Percentiles rank a stretch among this genome's conserved stretches.
Evolutionary conservation across 225 moss, liverwort and hornwort genomes (phyloP).

Genomic region (Bryoerythrophyllum caledonicum): DNA sequence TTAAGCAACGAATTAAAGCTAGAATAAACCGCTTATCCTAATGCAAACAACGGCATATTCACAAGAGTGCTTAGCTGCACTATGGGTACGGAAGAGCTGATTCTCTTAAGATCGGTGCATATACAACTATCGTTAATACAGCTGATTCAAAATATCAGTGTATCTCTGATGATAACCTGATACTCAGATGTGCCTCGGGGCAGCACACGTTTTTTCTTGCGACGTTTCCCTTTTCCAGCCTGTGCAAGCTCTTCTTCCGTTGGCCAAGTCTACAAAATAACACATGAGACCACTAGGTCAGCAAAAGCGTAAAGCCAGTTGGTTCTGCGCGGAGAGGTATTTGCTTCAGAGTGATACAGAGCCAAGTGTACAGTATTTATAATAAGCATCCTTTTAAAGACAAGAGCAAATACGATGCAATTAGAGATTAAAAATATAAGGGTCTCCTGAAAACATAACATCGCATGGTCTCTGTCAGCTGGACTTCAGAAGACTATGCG

Average conservation of each 20-base stretch:
- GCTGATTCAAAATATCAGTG: not conserved
- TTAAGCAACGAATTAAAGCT: slow-evolving; percentile 9
- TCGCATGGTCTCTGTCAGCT: not conserved
- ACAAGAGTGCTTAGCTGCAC: not conserved
- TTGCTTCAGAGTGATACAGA: not conserved
- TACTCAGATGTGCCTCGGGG: slow-evolving; percentile 94
- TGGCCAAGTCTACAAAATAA: slow-evolving; percentile 85
- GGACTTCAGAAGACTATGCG: not conserved
- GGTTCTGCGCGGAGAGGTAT: not conserved
- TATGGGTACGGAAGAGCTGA: not conserved
- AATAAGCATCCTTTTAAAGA: not conserved
- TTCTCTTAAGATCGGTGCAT: not conserved
- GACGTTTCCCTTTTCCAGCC: slow-evolving; percentile 53
- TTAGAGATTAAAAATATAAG: not conserved
- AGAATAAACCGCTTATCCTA: not conserved
- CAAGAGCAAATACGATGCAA: not conserved
- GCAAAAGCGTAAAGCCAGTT: not conserved
- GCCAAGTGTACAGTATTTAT: slow-evolving; percentile 4
- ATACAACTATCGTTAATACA: slow-evolving; percentile 4
- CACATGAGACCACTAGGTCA: slow-evolving; percentile 10
- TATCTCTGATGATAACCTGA: slow-evolving; percentile 52
- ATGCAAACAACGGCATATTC: not conserved
- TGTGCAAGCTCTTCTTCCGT: slow-evolving; percentile 89
- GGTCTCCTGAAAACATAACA: not conserved
- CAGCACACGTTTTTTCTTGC: slow-evolving; percentile 59